Conservation (phyloP, 2,329 filamentous ascomycete species). For the Pyricularia grisea region DNA sequence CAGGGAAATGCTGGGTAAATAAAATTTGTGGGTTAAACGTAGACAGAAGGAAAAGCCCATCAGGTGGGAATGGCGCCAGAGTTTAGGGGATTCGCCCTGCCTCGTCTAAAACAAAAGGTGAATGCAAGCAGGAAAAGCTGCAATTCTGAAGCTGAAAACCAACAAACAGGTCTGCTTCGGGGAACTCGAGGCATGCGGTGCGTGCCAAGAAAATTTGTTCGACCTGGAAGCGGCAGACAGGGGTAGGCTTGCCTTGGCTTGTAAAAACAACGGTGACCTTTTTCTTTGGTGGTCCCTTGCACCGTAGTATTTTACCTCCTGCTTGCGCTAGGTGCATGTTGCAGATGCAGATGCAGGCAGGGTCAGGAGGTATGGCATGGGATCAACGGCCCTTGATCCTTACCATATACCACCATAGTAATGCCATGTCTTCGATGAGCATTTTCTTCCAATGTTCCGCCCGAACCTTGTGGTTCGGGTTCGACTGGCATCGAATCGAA, state of each 20-base stretch:
- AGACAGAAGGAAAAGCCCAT: not conserved
- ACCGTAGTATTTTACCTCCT: not conserved
- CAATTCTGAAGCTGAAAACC: not conserved
- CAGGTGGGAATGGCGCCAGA: not conserved
- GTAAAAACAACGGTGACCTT: not conserved
- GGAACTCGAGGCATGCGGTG: not conserved
- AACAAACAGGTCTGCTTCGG: not conserved
- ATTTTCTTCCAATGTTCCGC: too few species aligned
- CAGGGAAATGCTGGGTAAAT: not conserved
- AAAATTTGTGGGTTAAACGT: not conserved
- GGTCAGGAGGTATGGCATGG: not conserved
- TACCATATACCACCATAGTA: too few species aligned
- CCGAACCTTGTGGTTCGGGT: not conserved
- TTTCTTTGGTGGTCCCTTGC: not conserved
- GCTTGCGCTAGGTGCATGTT: not conserved
- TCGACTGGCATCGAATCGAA: not conserved
- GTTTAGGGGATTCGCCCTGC: not conserved
- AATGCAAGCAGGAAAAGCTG: not conserved
- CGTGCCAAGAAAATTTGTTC: not conserved
- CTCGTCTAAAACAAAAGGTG: not conserved
- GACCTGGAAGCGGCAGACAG: not conserved
- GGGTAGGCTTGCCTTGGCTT: not conserved
- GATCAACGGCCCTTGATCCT: not conserved
- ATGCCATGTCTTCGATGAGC: not conserved
- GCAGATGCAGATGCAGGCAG: not conserved